Base-by-base conservation (phyloP, 768 basidiomycete genomes). In the Mycena galericulata region DNA sequence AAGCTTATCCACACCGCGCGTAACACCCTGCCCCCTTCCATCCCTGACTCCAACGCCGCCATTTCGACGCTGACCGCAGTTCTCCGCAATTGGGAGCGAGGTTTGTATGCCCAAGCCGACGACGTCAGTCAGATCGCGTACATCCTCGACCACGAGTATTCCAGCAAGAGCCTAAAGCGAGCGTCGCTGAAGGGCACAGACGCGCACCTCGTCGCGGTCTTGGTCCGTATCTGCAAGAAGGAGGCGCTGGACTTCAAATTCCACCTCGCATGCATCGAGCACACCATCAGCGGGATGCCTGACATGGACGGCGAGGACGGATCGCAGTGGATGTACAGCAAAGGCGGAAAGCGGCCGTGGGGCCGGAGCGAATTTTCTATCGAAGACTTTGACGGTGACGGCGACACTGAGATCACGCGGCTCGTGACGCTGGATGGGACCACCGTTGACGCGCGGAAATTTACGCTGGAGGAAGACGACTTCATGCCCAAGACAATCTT, bases 1-100 rank as follows among this genome's bases (percentile, higher is more conserved):
- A 87, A 86, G 67, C 79, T 88, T 55, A 78, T 87, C n/a, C 82
- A 85, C 62, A 77, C 81, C 4, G 74, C 78, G 0, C 73, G 82
- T 2, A 73, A 76, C 4, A 59, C 74, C 20, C 69, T 76, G 20
- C 67, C 58, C 24, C 81, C 82, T 20, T 58, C 63, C 7, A 67
- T 83, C 5, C 77, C 82, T 0, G 67, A 75, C 24, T 75, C 73
- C 55, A 63, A 69, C 32, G 53, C 60, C 7, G 70, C 77, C 3
- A 56, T 77, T 2, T 17, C 51, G 0, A 46, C 63, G 2, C 73
- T 86, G 9, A 74, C 75, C 5, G 75, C 75, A 5, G 76, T 85
- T 4, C 64, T 88, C 17, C 71, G 53, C 6, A 80, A 80, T 36
- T 87, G 86, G 86, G 70, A 72, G 20, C 69, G 76, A 1, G 68